Conservation (phyloP, 2,329 filamentous ascomycete species). For the Botryosphaeria dothidea region DNA sequence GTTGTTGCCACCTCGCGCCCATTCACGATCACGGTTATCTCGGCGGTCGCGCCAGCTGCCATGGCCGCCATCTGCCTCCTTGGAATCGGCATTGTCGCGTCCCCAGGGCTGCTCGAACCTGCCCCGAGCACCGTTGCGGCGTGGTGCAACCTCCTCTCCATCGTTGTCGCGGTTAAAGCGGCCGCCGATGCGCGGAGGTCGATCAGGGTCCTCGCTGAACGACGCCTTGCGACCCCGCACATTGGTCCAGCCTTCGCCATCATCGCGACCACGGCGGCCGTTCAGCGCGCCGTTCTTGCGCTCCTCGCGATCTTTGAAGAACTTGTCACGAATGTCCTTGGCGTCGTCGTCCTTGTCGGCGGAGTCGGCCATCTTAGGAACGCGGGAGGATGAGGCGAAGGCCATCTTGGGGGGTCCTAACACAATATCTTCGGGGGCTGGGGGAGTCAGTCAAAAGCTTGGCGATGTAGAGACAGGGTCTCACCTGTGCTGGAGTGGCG, state of each 20-base stretch:
- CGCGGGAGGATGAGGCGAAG: conserved; percentile 74
- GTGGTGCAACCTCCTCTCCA: conserved; percentile 51
- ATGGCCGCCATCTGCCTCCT: conserved; percentile 50
- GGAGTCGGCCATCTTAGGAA: conserved; percentile 45
- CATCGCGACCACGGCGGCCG: conserved; percentile 46
- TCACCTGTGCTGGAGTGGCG: conserved; percentile 52
- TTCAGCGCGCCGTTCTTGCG: conserved; percentile 38
- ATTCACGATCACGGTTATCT: conserved; percentile 57
- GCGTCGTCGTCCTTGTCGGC: conserved; percentile 42
- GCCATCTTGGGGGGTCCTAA: conserved; percentile 81
- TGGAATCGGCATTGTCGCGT: conserved; percentile 54
- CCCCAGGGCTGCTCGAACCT: conserved; percentile 72
- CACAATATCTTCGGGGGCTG: conserved; percentile 77
- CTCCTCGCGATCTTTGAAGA: conserved; percentile 44
- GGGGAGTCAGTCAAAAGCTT: conserved; percentile 27
- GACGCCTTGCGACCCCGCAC: conserved; percentile 70
- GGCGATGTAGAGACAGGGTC: neutral
- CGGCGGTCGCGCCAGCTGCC: conserved; percentile 60
- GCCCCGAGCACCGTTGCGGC: conserved; percentile 67
- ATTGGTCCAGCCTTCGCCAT: conserved; percentile 72
- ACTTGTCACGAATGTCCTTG: conserved; percentile 36
- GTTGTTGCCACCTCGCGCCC: conserved; percentile 52
- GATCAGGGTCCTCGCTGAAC: conserved; percentile 70
- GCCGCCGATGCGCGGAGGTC: conserved; percentile 59
- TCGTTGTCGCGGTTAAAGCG: conserved; percentile 50